Evolutionary conservation across 1,139 yeast genomes (phyloP).

Genomic region (Diutina rugosa): DNA sequence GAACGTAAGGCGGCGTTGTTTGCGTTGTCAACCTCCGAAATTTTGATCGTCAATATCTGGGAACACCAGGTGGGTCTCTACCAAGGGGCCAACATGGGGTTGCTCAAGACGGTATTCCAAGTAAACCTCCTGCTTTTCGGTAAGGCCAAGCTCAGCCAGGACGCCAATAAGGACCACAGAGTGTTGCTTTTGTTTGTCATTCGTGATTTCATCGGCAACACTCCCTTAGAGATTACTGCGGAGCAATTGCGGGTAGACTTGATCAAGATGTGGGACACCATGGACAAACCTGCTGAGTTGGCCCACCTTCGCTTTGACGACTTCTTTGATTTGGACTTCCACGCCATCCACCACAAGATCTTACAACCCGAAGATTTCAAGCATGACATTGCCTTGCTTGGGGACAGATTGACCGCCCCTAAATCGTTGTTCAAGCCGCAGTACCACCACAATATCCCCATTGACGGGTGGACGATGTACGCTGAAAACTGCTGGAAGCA

Average conservation of each 20-base stretch:
- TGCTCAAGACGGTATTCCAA: constrained; percentile 89
- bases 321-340: constrained; percentile 77
- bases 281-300: constrained; percentile 62
- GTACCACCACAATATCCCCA: constrained; percentile 78
- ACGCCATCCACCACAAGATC: constrained; percentile 74
- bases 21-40: constrained; percentile 86
- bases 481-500: constrained; percentile 91
- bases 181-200: constrained; percentile 78
- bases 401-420: constrained; percentile 40
- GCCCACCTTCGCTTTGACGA: constrained; percentile 43
- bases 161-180: constrained; percentile 35
- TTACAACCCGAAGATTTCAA: constrained; percentile 64
- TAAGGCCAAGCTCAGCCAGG: constrained; percentile 17
- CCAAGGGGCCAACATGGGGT: constrained; percentile 96
- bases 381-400: constrained; percentile 49
- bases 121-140: constrained; percentile 80
- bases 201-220: constrained; percentile 81
- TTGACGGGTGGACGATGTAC: constrained; percentile 93
- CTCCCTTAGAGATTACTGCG: constrained; percentile 66
- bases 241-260: constrained; percentile 60
- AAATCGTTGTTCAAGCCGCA: constrained; percentile 42
- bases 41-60: constrained; percentile 88
- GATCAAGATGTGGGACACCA: constrained; percentile 61
- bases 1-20: constrained; percentile 93
- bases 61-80: constrained; percentile 93